phyloP scores from a whole-genome alignment of 192 early-diverging fungal genomes.

The Backusella tuberculispora region DNA sequence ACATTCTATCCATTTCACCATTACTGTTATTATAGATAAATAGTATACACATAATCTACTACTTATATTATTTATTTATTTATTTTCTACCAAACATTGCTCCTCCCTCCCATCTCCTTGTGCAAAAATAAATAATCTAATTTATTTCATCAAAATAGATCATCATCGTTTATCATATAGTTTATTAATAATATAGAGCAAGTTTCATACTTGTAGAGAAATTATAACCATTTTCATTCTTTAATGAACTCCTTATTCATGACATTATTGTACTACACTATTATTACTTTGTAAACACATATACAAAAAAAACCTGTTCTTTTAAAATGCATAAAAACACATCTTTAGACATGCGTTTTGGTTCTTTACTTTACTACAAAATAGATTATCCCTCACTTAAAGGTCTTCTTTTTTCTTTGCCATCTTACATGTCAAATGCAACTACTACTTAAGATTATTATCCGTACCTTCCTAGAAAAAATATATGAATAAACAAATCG shows the following conservation, averaged over 20 bases:
- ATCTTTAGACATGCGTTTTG: neutral
- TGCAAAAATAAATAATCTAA: neutral
- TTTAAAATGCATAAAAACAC: conserved; percentile 4
- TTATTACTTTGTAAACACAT: no score
- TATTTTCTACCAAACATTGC: neutral
- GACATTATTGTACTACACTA: neutral
- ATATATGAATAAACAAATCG: no score
- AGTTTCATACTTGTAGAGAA: neutral
- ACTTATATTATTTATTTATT: neutral
- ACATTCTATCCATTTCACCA: no score
- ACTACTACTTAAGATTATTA: no score
- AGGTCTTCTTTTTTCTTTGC: neutral
- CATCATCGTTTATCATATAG: neutral
- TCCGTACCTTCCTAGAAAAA: no score
- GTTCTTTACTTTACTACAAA: neutral
- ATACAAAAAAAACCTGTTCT: conserved; percentile 4
- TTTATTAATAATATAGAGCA: neutral
- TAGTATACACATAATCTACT: no score
- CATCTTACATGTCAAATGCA: no score
- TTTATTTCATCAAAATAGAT: neutral
- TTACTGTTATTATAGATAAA: no score
- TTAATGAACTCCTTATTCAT: neutral
- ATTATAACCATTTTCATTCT: neutral
- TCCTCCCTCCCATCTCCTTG: neutral
- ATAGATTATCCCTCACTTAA: neutral